Evolutionary conservation across 2,329 filamentous ascomycete genomes (phyloP), one percentile per base, ranked within the genome.

Genomic region (Aureobasidium lini): DNA sequence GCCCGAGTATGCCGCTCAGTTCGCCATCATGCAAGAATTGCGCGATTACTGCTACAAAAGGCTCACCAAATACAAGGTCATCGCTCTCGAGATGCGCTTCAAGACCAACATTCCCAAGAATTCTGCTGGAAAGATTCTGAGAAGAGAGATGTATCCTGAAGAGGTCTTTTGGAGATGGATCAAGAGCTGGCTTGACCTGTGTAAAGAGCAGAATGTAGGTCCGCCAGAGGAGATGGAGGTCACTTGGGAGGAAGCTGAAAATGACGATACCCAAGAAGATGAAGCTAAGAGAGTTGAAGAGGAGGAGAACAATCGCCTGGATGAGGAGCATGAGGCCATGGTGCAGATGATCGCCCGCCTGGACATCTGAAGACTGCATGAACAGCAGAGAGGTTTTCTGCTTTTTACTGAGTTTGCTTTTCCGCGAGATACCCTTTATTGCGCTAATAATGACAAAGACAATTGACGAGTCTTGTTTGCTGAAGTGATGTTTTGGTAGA

Each of bases 11-110:
- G 9, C 10, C 7, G 23, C 28, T 4, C 42, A 48, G 15, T 34
- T 47, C 15, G 65, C 66, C 5, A 62, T 75, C 7, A 68, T 71
- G 49, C 46, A 44, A 6, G 69, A 69, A 47, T 64, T 75, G 59
- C 61, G 61, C 6, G 60, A 64, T 28, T 63, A 62, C 39, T 39
- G 31, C 34, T n/a, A 7, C 31, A 32, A 47, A 13, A 39, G 34
- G 10, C 58, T 76, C 40, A 71, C 72, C 11, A 67, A 66, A 23
- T 75, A 75, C 64, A 77, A 76, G 66, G 67, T 67, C 6, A 50
- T 56, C 4, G 62, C 57, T 46, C 59, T 61, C 31, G 61, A 66
- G 39, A 48, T 68, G 7, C 53, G 60, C 1, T 69, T 70, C 52
- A 62, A 66, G n/a, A 62, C 68, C 2, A 32, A 39, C 3, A 71